These are phyloP conservation scores for Kalanchoe fedtschenkoi DNA, from an alignment of 164 flowering plant species.

Conservation along the genomic window DNA sequence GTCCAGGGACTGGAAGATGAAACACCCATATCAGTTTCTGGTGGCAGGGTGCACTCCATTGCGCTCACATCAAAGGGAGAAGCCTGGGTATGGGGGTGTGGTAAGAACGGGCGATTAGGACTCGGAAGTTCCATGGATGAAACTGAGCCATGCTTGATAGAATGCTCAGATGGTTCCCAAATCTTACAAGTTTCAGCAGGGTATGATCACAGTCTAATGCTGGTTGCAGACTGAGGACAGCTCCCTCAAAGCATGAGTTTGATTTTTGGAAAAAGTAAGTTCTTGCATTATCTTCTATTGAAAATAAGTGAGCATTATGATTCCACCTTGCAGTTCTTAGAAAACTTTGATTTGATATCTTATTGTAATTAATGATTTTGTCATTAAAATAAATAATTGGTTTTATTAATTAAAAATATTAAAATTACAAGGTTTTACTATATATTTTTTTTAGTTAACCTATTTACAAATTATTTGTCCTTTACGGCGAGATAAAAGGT, in stretches of 20 bases:
- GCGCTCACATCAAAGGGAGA: constrained; percentile 50
- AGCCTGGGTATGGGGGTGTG: constrained; percentile 80
- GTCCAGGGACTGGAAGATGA: not conserved
- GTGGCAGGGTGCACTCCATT: constrained; percentile 72
- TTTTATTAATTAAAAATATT: no score
- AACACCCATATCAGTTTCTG: constrained; percentile 12
- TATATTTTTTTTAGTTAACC: no score
- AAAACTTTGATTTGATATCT: no score
- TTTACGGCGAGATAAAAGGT: no score
- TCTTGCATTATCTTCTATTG: no score
- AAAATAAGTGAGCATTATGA: no score
- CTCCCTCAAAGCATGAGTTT: not conserved
- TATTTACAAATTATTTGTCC: no score
- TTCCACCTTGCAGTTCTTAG: no score
- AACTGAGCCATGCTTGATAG: constrained; percentile 48
- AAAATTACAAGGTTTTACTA: no score
- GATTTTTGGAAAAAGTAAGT: not conserved
- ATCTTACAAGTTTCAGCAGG: constrained; percentile 63
- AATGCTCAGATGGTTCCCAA: constrained; percentile 30
- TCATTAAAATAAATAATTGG: no score
- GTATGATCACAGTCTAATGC: constrained; percentile 63
- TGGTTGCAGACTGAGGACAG: constrained; percentile 25
- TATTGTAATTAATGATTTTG: no score
- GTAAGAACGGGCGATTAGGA: constrained; percentile 79
- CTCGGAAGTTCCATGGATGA: constrained; percentile 71